Base-by-base conservation (phyloP, 805 yeast species). In the Pichia cephalocereana region DNA sequence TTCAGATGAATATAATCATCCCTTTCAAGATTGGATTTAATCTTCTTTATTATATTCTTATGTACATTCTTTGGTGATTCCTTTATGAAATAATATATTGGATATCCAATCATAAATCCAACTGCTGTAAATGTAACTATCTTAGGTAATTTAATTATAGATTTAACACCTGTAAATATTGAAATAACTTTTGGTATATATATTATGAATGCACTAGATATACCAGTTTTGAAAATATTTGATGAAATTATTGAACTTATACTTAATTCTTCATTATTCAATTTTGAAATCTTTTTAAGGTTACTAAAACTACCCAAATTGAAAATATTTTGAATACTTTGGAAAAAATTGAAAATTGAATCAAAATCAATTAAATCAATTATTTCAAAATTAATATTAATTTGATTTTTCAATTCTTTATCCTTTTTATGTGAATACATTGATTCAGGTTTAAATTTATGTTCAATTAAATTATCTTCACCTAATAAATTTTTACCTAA, bases 61-160 rank as follows among this genome's bases (percentile, higher is more conserved):
- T 96, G 95, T 57, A 87, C 79, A 0, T 97, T 96, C 57, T 83
- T 78, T 3, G 97, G 97, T 14, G 95, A 79, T 63, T 93, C 98
- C 50, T 74, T 71, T 18, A 88, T 68, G 49, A 89, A 62, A 57
- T 86, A 88, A 39, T 60, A 62, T 8, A 56, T 48, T 12, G 68
- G 68, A 40, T 61, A 40, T 9, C 64, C 66, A 27, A 76, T 72
- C 7, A 71, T 54, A n/a, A 55, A 49, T 15, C 57, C 57, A 30
- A 60, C 27, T 6, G 63, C 48, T 2, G 60, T 61, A 26, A 60
- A 61, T 0, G 75, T 74, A 8, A 67, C 67, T 31, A 53, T 52
- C 27, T 55, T 48, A 8, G 65, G 71, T 38, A 50, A 48, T 37
- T 52, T 50, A 1, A 66, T 58, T 3, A 65, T 46, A 1, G 67